Evolutionary conservation across 2,329 filamentous ascomycete genomes (phyloP), one percentile per base, ranked within the genome.

Genomic region (Colletotrichum costaricense): DNA sequence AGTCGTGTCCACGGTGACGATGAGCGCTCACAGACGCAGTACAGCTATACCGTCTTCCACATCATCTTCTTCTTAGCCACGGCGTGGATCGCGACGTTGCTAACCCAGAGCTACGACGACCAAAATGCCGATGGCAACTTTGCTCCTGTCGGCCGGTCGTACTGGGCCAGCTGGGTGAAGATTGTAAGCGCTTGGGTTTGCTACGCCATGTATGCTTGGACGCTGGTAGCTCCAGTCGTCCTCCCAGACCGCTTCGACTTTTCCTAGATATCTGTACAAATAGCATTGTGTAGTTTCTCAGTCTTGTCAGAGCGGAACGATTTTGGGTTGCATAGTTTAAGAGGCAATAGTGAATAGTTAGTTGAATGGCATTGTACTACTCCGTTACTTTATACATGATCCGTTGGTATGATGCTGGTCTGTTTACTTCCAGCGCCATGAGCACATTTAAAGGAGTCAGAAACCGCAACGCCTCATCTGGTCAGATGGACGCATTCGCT

Each of bases 161-260:
- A 98, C 84, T 97, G 95, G 90, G 97, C 97, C 38, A 98, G 95
- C 80, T 99, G 97, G 97, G 95, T 98, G 78, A 99, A 99, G 91
- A 98, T 99, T 82, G 92, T 98, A 67, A 97, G 95, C 83, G 93
- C 96, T 22, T 99, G 97, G 97, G 92, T 97, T 67, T 99, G 97
- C 85, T 98, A 99, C 83, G 92, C 87, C 64, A 94, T 99, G 83
- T 99, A 98, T 80, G 90, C 92, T 33, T 99, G 97, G 97, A 98
- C 94, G 22, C 83, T 99, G 78, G 88, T 97, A 56, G 97, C 97
- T 57, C 97, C 97, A 3, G 88, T 97, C 49, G 84, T 97, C 57
- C 82, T 98, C 78, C 95, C 96, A 3, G 95, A 97, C 78, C 89
- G 96, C 63, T 98, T 98, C 80, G 94, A 95, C 62, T 86, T 87